Evolutionary conservation across 2,329 filamentous ascomycete genomes (phyloP).

Genomic region (Pleoardoris graminearum): DNA sequence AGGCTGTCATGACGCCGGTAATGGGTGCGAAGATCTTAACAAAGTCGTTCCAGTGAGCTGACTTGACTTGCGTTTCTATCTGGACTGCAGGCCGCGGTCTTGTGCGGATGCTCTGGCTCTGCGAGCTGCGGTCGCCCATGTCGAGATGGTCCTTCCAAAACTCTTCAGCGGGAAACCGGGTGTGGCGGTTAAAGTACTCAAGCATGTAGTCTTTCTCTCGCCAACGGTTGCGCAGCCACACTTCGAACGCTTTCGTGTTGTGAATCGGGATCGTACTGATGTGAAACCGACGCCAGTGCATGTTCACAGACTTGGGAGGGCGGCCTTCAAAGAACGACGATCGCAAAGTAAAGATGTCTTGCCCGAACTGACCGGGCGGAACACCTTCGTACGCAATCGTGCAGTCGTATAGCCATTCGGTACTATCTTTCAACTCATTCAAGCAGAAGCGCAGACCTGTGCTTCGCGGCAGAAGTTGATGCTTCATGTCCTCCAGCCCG

Average conservation of each 20-base stretch:
- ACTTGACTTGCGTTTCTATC: constrained; percentile 55
- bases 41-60: constrained; percentile 56
- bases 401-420: constrained; percentile 88
- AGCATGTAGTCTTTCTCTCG: constrained; percentile 88
- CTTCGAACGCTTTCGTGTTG: constrained; percentile 72
- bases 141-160: constrained; percentile 49
- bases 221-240: constrained; percentile 86
- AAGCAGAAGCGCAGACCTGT: constrained; percentile 81
- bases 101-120: constrained; percentile 40
- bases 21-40: constrained; percentile 57
- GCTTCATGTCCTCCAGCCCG: constrained; percentile 71
- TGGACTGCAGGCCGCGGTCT: constrained; percentile 45
- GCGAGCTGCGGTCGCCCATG: constrained; percentile 38
- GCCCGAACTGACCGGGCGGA: constrained; percentile 73
- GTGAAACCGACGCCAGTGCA: constrained; percentile 89
- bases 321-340: constrained; percentile 88
- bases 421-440: constrained; percentile 70
- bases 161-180: constrained; percentile 75
- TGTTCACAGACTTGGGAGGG: constrained; percentile 92
- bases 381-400: constrained; percentile 95
- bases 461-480: constrained; percentile 76
- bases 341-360: constrained; percentile 83
- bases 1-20: constrained; percentile 54
- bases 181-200: constrained; percentile 74
- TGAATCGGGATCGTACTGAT: constrained; percentile 80